Evolutionary conservation across 352 stramenopile species (phyloP).

Genomic region (Globisporangium alternatum): DNA sequence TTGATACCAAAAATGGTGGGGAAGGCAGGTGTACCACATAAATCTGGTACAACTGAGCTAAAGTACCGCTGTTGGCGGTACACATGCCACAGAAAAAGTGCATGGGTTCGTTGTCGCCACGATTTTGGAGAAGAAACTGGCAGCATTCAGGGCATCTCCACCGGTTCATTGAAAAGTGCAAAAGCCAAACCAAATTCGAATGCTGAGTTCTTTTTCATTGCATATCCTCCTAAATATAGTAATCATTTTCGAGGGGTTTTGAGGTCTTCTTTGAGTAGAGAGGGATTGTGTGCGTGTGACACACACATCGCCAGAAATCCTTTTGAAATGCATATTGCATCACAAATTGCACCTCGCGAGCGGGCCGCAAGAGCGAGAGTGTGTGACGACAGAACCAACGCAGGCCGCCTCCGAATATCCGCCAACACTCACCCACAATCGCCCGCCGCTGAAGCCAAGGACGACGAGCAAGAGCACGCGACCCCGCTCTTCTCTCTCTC

Average conservation of each 20-base stretch:
- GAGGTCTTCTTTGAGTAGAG: background rate
- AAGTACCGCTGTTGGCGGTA: background rate
- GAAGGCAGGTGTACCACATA: background rate
- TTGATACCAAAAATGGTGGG: constrained; percentile 5
- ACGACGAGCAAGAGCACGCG: background rate
- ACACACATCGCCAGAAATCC: background rate
- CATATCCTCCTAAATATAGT: background rate
- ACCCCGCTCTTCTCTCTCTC: background rate
- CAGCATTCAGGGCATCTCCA: background rate
- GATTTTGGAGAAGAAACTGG: background rate
- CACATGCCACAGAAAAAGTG: background rate
- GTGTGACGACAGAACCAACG: background rate
- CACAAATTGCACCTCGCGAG: background rate
- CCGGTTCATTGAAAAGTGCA: background rate
- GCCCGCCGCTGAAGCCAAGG: background rate
- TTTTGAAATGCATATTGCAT: background rate
- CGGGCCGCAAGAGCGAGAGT: background rate
- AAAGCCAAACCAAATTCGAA: background rate
- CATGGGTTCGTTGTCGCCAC: background rate
- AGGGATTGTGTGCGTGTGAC: background rate
- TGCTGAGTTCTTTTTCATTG: background rate
- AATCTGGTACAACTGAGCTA: background rate
- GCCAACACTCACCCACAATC: background rate
- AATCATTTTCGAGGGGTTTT: background rate
- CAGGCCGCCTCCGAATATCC: background rate